A percentile compares a stretch with the other conserved stretches of the same genome.
Evolutionary conservation across 805 yeast genomes (phyloP).

Genomic region (Schizosaccharomyces octosporus): DNA sequence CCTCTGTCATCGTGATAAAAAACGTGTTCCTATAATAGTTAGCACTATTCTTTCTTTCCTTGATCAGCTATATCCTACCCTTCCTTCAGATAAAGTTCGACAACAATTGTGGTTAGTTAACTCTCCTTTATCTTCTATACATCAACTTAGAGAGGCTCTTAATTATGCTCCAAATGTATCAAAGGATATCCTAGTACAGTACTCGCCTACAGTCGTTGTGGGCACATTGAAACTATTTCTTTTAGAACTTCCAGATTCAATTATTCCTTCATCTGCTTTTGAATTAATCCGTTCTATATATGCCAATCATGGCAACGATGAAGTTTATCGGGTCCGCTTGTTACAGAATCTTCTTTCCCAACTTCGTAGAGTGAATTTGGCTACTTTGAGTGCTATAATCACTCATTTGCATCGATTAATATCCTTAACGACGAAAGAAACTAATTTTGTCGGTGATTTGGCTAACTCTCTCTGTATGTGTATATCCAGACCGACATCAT

Average conservation of each 20-base stretch:
- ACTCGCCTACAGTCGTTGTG: slow-evolving; percentile 34
- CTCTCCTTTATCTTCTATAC: slow-evolving; percentile 35
- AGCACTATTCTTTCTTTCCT: slow-evolving; percentile 38
- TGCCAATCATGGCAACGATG: slow-evolving; percentile 20
- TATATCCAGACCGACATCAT: neutral
- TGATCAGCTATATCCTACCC: slow-evolving; percentile 41
- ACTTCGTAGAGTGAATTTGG: slow-evolving; percentile 44
- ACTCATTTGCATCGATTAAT: slow-evolving; percentile 49
- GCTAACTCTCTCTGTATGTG: neutral
- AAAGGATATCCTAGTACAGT: slow-evolving; percentile 14
- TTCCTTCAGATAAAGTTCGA: slow-evolving; percentile 44
- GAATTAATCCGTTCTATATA: slow-evolving; percentile 49
- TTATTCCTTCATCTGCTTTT: slow-evolving; percentile 38
- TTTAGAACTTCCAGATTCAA: slow-evolving; percentile 56
- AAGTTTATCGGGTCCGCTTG: slow-evolving; percentile 24
- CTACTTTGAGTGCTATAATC: slow-evolving; percentile 57
- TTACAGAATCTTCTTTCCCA: slow-evolving; percentile 36
- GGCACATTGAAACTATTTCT: slow-evolving; percentile 48
- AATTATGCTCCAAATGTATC: slow-evolving; percentile 15
- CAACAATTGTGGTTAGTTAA: slow-evolving; percentile 44
- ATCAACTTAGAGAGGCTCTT: slow-evolving; percentile 31
- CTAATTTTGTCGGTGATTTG: slow-evolving; percentile 7
- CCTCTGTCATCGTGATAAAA: slow-evolving; percentile 44
- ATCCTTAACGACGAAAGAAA: slow-evolving; percentile 19
- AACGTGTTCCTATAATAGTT: slow-evolving; percentile 44